Conservation (phyloP, 176 grass and related monocot species). For the Panicum miliaceum region DNA sequence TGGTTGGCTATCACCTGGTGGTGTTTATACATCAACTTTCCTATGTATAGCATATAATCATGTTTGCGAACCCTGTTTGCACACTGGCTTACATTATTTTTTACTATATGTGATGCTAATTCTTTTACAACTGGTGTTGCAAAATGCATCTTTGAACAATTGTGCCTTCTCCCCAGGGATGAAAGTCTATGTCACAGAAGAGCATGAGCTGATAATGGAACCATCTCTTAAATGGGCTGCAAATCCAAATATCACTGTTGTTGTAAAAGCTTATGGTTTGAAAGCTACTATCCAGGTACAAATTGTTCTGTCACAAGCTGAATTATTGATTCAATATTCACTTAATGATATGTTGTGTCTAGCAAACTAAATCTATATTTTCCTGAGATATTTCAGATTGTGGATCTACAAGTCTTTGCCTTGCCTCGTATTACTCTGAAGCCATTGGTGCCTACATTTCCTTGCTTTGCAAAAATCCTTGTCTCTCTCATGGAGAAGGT, state of each 20-base stretch:
- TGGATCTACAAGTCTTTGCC: conserved; percentile 97
- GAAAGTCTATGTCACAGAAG: conserved; percentile 92
- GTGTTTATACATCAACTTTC: neutral
- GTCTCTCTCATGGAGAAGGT: conserved; percentile 99
- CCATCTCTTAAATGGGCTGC: conserved; percentile 96
- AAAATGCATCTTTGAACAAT: conserved; percentile 23
- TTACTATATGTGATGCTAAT: conserved; percentile 21
- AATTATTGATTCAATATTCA: conserved; percentile 7
- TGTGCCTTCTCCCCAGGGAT: conserved; percentile 66
- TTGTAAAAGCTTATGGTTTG: conserved; percentile 77
- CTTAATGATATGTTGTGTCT: conserved; percentile 22
- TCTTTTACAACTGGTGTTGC: neutral
- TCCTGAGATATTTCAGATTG: conserved; percentile 62
- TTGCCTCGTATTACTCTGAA: conserved; percentile 90
- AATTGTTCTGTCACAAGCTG: conserved; percentile 24
- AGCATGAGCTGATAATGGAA: conserved; percentile 98
- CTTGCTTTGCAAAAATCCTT: conserved; percentile 86
- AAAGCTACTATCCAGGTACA: conserved; percentile 81
- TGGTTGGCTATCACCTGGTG: conserved; percentile 2
- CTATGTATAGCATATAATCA: conserved; percentile 17
- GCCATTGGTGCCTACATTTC: conserved; percentile 85
- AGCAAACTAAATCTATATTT: conserved; percentile 6
- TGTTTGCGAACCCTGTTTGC: neutral
- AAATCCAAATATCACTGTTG: conserved; percentile 86
- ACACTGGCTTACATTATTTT: neutral